Conservation (phyloP, 1,139 yeast species). For the Arxiozyma heterogenica region DNA sequence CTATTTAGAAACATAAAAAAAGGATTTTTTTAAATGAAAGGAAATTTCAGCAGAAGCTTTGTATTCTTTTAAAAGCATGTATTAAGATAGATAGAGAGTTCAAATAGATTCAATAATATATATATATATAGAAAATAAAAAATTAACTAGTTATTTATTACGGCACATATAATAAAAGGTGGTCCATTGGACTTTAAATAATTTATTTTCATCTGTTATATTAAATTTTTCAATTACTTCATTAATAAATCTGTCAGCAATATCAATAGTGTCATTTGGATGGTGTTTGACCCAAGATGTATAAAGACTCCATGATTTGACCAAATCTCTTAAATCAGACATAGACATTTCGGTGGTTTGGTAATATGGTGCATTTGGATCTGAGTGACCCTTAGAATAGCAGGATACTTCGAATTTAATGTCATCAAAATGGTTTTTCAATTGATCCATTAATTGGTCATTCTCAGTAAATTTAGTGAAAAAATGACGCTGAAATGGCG, state of each 20-base stretch:
- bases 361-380: conserved; percentile 32
- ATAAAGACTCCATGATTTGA: conserved; percentile 61
- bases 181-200: conserved; percentile 47
- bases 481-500: neutral
- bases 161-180: conserved; percentile 29
- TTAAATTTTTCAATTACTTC: conserved; percentile 25
- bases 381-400: conserved; percentile 24
- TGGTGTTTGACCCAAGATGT: conserved; percentile 29
- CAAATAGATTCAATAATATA: too few relatives aligned
- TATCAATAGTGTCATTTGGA: neutral
- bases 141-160: too few relatives aligned
- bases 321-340: conserved; percentile 37
- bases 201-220: conserved; percentile 37
- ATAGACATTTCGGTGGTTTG: conserved; percentile 27
- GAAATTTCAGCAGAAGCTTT: too few relatives aligned
- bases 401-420: conserved; percentile 24
- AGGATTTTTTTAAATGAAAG: too few relatives aligned
- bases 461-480: conserved; percentile 29
- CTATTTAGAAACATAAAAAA: too few relatives aligned
- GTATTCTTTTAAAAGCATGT: too few relatives aligned
- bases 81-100: too few relatives aligned
- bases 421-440: conserved; percentile 33
- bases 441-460: conserved; percentile 22
- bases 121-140: too few relatives aligned
- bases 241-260: too few relatives aligned